A percentile compares a stretch with the other conserved stretches of the same genome.
Evolutionary conservation across 2,329 filamentous ascomycete species (phyloP).

Genomic region (Hypoxylon sp.): DNA sequence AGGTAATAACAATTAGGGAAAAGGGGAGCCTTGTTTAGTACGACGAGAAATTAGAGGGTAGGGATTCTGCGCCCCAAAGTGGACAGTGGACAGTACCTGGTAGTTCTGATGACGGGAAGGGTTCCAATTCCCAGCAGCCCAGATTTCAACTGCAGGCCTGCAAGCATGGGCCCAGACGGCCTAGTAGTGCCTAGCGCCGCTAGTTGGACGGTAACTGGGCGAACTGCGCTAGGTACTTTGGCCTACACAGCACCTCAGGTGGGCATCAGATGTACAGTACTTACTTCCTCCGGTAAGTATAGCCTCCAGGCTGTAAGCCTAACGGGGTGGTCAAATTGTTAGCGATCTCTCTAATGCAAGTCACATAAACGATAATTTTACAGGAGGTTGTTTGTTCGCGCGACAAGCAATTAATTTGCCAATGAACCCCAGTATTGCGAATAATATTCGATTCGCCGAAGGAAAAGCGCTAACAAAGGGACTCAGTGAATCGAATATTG

Average conservation of each 20-base stretch:
- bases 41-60: slow-evolving; percentile 50
- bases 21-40: slow-evolving; percentile 52
- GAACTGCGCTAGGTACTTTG: neutral
- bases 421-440: slow-evolving; percentile 5
- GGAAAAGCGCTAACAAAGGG: slow-evolving; percentile 29
- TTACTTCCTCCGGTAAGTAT: slow-evolving; percentile 25
- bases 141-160: too few relatives aligned
- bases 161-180: slow-evolving; percentile 35
- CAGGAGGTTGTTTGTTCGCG: slow-evolving; percentile 25
- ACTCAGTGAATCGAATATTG: slow-evolving; percentile 20
- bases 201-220: slow-evolving; percentile 23
- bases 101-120: slow-evolving; percentile 44
- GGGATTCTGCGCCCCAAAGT: slow-evolving; percentile 43
- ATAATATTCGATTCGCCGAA: slow-evolving; percentile 25
- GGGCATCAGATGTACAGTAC: slow-evolving; percentile 28
- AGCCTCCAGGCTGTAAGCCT: slow-evolving; percentile 25
- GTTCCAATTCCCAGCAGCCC: slow-evolving; percentile 40
- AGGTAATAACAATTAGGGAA: slow-evolving; percentile 49
- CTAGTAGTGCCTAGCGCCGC: slow-evolving; percentile 28
- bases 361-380: slow-evolving; percentile 12
- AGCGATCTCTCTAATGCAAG: slow-evolving; percentile 23
- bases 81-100: too few relatives aligned
- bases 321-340: neutral
- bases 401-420: neutral
- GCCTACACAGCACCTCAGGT: neutral